Base-by-base conservation (phyloP, 345 rosid species). In the Eucalyptus sideroxylon region DNA sequence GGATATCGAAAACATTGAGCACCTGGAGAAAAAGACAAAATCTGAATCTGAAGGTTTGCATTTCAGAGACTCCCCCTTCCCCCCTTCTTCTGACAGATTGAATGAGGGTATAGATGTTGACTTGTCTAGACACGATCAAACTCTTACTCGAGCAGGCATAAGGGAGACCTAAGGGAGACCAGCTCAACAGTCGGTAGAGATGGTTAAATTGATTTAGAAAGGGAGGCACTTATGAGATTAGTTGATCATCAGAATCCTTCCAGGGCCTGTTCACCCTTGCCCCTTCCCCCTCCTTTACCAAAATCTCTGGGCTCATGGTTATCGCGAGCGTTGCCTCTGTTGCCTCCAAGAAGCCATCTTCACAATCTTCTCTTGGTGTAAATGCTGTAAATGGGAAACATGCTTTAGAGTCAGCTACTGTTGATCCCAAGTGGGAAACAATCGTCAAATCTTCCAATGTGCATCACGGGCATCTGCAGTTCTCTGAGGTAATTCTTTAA, bases 301-400 rank as follows among this genome's bases (percentile, higher is more conserved):
- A 95, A 96, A 88, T 95, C 98, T 91, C 99, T 99, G 19, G 98
- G 97, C 89, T 97, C 99, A 51, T 98, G 99, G 99, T 89, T 98
- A 87, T 94, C 88, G 91, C 95, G 96, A 60, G 90, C 99, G 3
- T 89, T 98, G 88, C 97, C 80, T 89, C 93, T 31, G 87, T 95
- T 55, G 91, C 96, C 47, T 87, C 94, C 50, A 94, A 93, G 92
- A 94, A 91, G 69, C 88, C 95, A 56, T 89, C 94, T 82, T 69
- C 94, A 86, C 89, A 87, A 88, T 91, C 94, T 80, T 88, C 92
- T 88, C 86, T 92, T 49, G 94, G 89, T 30, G 86, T 80, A 60
- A 89, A 87, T 65, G 86, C 85, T 86, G 26, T 88, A 87, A 88
- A 89, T n/a, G 91, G 91, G 93, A 40, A 81, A 89, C 92, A 92